Percentiles rank a stretch among this genome's conserved stretches.
Conservation (phyloP, 106 monocot species). For the Allium sativum region DNA sequence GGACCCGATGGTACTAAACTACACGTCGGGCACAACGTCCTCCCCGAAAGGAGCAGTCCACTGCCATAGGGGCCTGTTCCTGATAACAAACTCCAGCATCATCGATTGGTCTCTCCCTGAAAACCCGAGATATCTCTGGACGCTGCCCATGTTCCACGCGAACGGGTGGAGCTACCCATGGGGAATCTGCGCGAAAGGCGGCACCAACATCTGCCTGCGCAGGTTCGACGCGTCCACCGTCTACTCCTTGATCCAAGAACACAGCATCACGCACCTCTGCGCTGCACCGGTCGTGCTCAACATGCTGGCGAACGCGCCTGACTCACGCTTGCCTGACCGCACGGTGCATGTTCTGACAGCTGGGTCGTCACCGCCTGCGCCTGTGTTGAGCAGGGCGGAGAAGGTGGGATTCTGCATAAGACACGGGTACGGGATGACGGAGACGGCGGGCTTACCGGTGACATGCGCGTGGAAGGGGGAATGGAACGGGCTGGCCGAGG, state of each 20-base stretch:
- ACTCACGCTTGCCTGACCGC: conserved; percentile 7
- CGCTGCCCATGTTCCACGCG: conserved; percentile 85
- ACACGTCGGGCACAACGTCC: conserved; percentile 86
- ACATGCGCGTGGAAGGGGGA: conserved; percentile 62
- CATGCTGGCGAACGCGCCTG: conserved; percentile 53
- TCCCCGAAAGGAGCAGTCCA: conserved; percentile 80
- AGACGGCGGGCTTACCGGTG: conserved; percentile 45
- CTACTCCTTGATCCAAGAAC: conserved; percentile 25
- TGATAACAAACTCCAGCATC: conserved; percentile 36
- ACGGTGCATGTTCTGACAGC: conserved; percentile 24
- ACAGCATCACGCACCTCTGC: conserved; percentile 68
- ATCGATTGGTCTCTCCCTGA: conserved; percentile 51
- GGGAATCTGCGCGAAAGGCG: conserved; percentile 67
- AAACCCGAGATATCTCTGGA: conserved; percentile 60
- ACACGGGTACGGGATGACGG: conserved; percentile 41
- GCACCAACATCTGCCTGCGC: conserved; percentile 83
- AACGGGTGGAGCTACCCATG: conserved; percentile 83
- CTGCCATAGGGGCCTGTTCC: conserved; percentile 64
- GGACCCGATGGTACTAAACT: conserved; percentile 73
- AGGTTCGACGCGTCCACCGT: conserved; percentile 35
- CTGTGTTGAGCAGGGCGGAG: conserved; percentile 26
- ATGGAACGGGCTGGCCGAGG: conserved; percentile 48
- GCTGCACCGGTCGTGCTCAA: conserved; percentile 75
- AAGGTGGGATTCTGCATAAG: conserved; percentile 26
- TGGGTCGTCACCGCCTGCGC: conserved; percentile 29